phyloP scores from a whole-genome alignment of 1,139 yeast genomes.

The Geotrichum citri-aurantii region DNA sequence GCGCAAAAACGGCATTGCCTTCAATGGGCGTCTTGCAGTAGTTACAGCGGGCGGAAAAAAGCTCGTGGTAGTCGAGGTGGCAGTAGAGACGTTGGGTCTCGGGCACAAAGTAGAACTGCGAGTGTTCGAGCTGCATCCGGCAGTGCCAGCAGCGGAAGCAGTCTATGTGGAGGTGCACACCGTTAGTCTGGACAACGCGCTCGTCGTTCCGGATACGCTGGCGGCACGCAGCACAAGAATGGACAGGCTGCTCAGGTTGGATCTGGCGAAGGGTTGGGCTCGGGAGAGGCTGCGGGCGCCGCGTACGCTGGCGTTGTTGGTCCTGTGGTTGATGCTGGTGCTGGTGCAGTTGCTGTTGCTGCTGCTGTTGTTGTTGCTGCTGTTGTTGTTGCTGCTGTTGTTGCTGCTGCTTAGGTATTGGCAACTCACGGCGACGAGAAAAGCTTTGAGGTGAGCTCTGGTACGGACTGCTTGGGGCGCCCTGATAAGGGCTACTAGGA shows the following conservation, averaged over 20 bases:
- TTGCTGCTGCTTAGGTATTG: neutral
- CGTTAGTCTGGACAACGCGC: constrained; percentile 25
- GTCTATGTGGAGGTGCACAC: constrained; percentile 28
- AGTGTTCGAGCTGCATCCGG: constrained; percentile 30
- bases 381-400: no score
- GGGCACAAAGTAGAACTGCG: constrained; percentile 28
- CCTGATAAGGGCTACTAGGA: no score
- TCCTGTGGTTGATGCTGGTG: no score
- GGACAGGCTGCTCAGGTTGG: constrained; percentile 12
- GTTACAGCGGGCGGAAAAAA: constrained; percentile 32
- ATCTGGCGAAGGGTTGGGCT: constrained; percentile 8
- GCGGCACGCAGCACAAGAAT: constrained; percentile 18
- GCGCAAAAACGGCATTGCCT: constrained; percentile 31
- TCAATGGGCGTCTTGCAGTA: constrained; percentile 35
- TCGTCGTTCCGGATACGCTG: constrained; percentile 21
- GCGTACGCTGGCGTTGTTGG: neutral
- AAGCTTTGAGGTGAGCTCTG: neutral
- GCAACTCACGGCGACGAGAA: neutral
- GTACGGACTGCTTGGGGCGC: neutral
- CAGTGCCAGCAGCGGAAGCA: constrained; percentile 35
- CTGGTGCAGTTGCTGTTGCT: no score
- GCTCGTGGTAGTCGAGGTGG: constrained; percentile 35
- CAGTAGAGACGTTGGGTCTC: constrained; percentile 28
- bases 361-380: no score
- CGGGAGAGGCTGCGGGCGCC: constrained; percentile 3